Conservation (phyloP, 1,139 yeast species). For the Ogataea hybrid region DNA sequence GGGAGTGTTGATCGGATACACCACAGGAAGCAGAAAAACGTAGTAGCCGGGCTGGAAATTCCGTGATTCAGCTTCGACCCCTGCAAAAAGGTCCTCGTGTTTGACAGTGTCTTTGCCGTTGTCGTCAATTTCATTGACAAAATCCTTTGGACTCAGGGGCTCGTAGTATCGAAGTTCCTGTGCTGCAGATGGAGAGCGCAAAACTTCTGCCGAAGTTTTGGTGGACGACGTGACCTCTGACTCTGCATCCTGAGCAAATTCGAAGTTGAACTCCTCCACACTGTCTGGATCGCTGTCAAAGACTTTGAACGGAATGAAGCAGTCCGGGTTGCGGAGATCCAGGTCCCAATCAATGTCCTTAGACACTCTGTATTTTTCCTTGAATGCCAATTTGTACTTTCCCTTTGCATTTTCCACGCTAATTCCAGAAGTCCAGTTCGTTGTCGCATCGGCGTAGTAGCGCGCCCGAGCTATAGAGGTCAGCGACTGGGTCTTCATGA, state of each 20-base stretch:
- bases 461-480: no score
- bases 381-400: no score
- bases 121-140: conserved; percentile 24
- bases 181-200: conserved; percentile 24
- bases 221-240: conserved; percentile 16
- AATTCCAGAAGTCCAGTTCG: no score
- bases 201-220: conserved; percentile 13
- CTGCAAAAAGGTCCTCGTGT: conserved; percentile 15
- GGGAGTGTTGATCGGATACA: conserved; percentile 70
- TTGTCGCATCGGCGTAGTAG: no score
- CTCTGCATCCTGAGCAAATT: conserved; percentile 17
- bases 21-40: conserved; percentile 69
- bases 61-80: conserved; percentile 10
- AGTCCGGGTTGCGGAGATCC: no score
- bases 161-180: conserved; percentile 26
- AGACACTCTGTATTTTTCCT: no score
- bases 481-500: no score
- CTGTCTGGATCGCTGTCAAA: no score
- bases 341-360: no score
- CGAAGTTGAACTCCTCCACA: conserved; percentile 21
- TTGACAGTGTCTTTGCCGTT: conserved; percentile 14
- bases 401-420: no score
- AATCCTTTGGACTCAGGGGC: conserved; percentile 24
- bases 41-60: conserved; percentile 71
- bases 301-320: no score